Evolutionary conservation across 2,329 filamentous ascomycete genomes (phyloP).

Genomic region (Arthrobotrys sphaeroides): DNA sequence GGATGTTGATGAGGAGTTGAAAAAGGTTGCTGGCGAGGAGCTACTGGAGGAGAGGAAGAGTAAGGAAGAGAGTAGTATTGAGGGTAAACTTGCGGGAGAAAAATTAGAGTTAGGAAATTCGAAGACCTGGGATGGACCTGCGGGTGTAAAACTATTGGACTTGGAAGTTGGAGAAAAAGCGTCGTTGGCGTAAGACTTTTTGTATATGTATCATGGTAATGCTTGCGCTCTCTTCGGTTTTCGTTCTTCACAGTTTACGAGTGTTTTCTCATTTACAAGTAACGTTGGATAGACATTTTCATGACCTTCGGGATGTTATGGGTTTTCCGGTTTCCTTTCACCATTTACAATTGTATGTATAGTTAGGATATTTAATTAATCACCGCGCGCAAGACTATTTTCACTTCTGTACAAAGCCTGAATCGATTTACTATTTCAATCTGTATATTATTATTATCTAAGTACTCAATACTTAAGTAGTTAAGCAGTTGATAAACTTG

Average conservation of each 20-base stretch:
- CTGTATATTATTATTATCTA: too few relatives aligned
- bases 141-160: constrained; percentile 41
- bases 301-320: background rate
- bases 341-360: too few relatives aligned
- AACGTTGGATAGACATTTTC: background rate
- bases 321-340: too few relatives aligned
- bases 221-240: background rate
- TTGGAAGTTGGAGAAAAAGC: constrained; percentile 28
- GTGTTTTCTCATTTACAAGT: too few relatives aligned
- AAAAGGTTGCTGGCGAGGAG: constrained; percentile 11
- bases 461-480: too few relatives aligned
- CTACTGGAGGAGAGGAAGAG: background rate
- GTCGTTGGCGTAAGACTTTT: constrained; percentile 5
- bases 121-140: constrained; percentile 35
- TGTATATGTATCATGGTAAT: background rate
- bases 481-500: too few relatives aligned
- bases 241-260: background rate
- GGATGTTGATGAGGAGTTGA: constrained; percentile 32
- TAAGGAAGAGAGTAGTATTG: background rate
- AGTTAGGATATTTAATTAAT: too few relatives aligned
- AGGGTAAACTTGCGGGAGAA: background rate
- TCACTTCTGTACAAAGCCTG: too few relatives aligned
- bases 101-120: background rate
- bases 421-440: too few relatives aligned
- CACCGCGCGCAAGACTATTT: too few relatives aligned